Evolutionary conservation across 1,139 yeast species (phyloP), one percentile per base, ranked within the genome.

Genomic region (Kodamaea suecica): DNA sequence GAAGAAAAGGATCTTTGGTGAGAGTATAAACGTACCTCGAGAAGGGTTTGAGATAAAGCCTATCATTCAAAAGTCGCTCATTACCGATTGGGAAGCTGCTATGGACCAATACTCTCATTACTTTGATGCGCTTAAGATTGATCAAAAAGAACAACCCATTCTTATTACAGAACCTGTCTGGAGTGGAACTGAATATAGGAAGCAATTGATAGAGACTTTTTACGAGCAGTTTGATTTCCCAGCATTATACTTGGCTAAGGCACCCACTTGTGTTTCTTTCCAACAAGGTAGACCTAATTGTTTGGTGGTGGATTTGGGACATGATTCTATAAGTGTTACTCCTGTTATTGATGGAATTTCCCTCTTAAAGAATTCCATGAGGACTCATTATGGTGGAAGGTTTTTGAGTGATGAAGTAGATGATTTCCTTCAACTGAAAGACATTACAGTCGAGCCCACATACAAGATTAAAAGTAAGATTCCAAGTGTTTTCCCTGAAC

Each of bases 311-410:
- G 97, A 94, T 58, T 64, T 90, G 29, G 98, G 99, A 2, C 95
- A 88, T 51, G 90, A 84, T 47, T 66, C 84, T 2, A 72, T 81
- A 11, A 79, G 92, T 36, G 95, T 84, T 2, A 84, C 96, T 1
- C 97, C 99, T 0, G 94, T 92, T 3, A 77, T 90, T 35, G 99
- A 92, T 60, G 98, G 98, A 3, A 76, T 92, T 54, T 85, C 94
- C 30, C 67, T 92, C 40, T 70, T 83, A 47, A 84, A 76, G 55
- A 84, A 82, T 44, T 77, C 85, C 4, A 70, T 76, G 63, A 75
- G 81, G 44, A 82, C 86, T 3, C 77, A 72, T 47, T 80, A 80
- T 48, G 78, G 81, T 1, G 94, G 94, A 10, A 63, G 58, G 31
- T 83, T 68, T 45, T 50, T 83, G 37, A 62, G 66, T 34, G 73